Evolutionary conservation across 768 basidiomycete genomes (phyloP).

Genomic region (Lactarius deliciosus): DNA sequence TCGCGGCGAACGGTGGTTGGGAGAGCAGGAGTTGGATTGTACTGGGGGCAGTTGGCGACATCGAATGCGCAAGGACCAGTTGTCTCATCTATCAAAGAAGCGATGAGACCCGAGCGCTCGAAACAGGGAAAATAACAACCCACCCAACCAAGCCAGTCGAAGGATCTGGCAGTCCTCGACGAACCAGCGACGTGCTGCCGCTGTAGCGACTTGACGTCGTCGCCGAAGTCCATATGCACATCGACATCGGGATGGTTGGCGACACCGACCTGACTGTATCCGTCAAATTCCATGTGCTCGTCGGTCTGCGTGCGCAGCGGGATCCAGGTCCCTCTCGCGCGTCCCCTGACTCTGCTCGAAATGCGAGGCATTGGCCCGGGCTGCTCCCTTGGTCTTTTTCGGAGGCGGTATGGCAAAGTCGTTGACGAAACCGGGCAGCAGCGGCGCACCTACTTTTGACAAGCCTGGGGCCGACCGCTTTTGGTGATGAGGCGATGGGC

Average conservation of each 20-base stretch:
- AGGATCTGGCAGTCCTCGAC: constrained; percentile 6
- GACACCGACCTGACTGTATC: not conserved
- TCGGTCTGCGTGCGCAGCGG: not conserved
- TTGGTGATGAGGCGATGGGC: constrained; percentile 2
- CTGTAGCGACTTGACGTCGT: constrained; percentile 4
- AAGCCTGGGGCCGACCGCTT: not conserved
- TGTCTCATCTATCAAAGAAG: constrained; percentile 24
- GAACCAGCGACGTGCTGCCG: not conserved
- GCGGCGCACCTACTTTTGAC: constrained; percentile 6
- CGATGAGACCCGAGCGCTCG: not conserved
- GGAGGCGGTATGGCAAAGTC: constrained; percentile 10
- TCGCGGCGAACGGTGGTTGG: constrained; percentile 9
- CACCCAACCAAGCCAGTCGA: constrained; percentile 28
- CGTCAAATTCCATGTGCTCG: constrained; percentile 20
- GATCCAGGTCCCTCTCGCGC: constrained; percentile 4
- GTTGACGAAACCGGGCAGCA: constrained; percentile 28
- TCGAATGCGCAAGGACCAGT: constrained; percentile 24
- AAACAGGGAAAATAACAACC: not conserved
- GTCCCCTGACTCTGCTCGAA: constrained; percentile 18
- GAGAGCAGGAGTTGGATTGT: constrained; percentile 26
- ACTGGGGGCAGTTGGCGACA: constrained; percentile 9
- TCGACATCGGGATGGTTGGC: not conserved
- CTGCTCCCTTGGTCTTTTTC: constrained; percentile 19
- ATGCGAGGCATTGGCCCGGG: constrained; percentile 1
- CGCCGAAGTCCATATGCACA: constrained; percentile 5